A percentile compares a stretch with the other conserved stretches of the same genome.
Evolutionary conservation across 2,329 filamentous ascomycete species (phyloP).

Genomic region (Esteya vermicola): DNA sequence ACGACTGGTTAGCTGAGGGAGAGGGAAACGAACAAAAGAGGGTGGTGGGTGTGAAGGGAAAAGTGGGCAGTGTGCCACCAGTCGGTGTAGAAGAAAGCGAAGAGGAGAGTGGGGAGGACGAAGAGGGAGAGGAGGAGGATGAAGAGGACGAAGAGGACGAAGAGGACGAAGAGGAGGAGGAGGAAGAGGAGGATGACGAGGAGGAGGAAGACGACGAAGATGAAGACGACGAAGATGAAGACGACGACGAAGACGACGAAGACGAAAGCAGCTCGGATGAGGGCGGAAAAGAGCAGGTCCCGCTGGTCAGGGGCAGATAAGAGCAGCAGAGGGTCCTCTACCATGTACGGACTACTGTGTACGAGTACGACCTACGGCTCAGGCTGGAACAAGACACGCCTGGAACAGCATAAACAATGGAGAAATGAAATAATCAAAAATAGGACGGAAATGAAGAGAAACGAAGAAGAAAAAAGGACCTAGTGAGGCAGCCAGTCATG

Average conservation of each 20-base stretch:
- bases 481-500: too few relatives aligned
- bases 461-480: not conserved
- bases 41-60: constrained; percentile 32
- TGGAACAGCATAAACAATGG: too few relatives aligned
- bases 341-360: too few relatives aligned
- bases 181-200: constrained; percentile 59
- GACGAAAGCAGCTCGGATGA: constrained; percentile 19
- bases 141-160: constrained; percentile 34
- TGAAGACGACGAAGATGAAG: constrained; percentile 31
- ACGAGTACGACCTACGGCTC: too few relatives aligned
- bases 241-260: constrained; percentile 13
- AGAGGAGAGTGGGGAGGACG: constrained; percentile 43
- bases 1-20: constrained; percentile 81
- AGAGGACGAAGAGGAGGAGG: constrained; percentile 30
- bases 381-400: too few relatives aligned
- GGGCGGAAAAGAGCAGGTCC: not conserved
- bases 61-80: constrained; percentile 35
- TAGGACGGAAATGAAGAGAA: not conserved
- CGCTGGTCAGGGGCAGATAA: not conserved
- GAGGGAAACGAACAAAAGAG: constrained; percentile 40
- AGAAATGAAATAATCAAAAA: not conserved
- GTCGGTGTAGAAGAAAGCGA: constrained; percentile 45
- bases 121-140: constrained; percentile 9
- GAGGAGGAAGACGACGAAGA: constrained; percentile 40
- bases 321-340: not conserved